phyloP scores from a whole-genome alignment of 352 stramenopile genomes.

The Phytophthora niederhauseri region DNA sequence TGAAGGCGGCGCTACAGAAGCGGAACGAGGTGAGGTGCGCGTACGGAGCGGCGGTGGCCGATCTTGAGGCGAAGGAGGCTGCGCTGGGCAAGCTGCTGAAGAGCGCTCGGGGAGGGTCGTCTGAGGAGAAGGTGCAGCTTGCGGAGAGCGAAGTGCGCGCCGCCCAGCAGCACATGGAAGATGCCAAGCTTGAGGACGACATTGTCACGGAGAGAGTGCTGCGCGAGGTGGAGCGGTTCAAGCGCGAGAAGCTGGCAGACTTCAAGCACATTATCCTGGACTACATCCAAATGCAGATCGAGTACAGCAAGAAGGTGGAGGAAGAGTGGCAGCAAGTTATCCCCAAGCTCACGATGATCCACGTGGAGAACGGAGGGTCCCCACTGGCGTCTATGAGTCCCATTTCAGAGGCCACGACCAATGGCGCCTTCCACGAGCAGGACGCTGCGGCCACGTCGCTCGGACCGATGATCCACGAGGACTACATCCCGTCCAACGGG shows the following conservation, averaged over 20 bases:
- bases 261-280: conserved; percentile 97
- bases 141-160: conserved; percentile 80
- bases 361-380: conserved; percentile 53
- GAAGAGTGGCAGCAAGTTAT: conserved; percentile 84
- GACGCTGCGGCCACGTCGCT: conserved; percentile 20
- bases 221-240: conserved; percentile 98
- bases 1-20: conserved; percentile 94
- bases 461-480: conserved; percentile 64
- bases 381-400: conserved; percentile 47
- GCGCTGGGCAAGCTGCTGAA: conserved; percentile 70
- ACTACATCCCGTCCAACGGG: conserved; percentile 74
- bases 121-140: conserved; percentile 89
- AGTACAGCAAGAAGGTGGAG: conserved; percentile 95
- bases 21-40: conserved; percentile 92
- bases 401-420: conserved; percentile 30
- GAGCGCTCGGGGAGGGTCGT: conserved; percentile 43
- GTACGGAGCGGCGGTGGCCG: conserved; percentile 86
- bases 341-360: conserved; percentile 73
- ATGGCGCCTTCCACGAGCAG: conserved; percentile 24
- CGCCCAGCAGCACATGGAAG: conserved; percentile 87
- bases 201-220: conserved; percentile 94
- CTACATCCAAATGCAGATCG: conserved; percentile 97
- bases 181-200: conserved; percentile 94
- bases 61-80: conserved; percentile 88
- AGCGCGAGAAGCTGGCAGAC: conserved; percentile 94